These are phyloP conservation scores for Plantago major DNA, from an alignment of 257 asterid genomes.

Conservation along the genomic window DNA sequence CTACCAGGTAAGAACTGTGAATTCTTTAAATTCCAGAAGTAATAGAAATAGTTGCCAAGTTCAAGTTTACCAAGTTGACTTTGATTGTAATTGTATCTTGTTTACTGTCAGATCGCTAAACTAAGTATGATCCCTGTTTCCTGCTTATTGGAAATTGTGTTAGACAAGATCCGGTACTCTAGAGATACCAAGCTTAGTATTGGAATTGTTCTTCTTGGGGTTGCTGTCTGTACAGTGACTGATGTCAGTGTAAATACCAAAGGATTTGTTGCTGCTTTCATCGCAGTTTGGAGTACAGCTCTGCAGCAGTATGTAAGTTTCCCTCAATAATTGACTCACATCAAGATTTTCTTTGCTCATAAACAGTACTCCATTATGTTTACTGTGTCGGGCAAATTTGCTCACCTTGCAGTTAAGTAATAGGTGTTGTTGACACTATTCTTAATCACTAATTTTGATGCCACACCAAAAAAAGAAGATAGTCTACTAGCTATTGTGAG, in stretches of 20 bases:
- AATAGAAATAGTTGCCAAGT: neutral
- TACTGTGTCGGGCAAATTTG: neutral
- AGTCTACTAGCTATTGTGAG: neutral
- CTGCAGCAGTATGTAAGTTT: constrained; percentile 93
- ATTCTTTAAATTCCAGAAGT: constrained; percentile 6
- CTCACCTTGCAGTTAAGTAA: neutral
- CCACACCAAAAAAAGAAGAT: neutral
- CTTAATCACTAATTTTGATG: neutral
- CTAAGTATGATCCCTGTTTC: constrained; percentile 96
- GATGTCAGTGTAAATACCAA: constrained; percentile 88
- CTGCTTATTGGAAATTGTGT: constrained; percentile 81
- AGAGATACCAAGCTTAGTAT: constrained; percentile 94
- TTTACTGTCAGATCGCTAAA: constrained; percentile 80
- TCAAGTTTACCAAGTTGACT: constrained; percentile 13
- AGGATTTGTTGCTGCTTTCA: constrained; percentile 84
- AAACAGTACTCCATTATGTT: neutral
- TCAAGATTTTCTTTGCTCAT: neutral
- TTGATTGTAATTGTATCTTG: constrained; percentile 23
- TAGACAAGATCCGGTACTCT: constrained; percentile 82
- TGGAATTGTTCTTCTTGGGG: constrained; percentile 77
- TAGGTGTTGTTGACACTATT: neutral
- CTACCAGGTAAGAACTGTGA: constrained; percentile 67
- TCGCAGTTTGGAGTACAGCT: constrained; percentile 95
- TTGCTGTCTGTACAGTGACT: constrained; percentile 90
- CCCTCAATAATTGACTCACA: constrained; percentile 9